A percentile compares a stretch with the other conserved stretches of the same genome.
Conservation (phyloP, 495 filamentous ascomycete species). For the Achaetomiella virescens region DNA sequence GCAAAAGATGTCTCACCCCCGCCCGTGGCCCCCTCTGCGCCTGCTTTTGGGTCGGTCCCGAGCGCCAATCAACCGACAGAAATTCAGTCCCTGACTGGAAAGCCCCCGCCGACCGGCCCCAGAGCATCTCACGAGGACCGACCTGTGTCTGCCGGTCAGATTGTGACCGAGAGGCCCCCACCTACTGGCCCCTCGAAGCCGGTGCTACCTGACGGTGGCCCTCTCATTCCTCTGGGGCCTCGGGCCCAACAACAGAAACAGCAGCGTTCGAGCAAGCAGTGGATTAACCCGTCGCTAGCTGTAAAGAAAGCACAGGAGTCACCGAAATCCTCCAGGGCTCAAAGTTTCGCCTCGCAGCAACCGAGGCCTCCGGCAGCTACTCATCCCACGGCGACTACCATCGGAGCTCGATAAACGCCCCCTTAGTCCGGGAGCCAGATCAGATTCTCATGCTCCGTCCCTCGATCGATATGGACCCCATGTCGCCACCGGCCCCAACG, state of each 20-base stretch:
- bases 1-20: constrained; percentile 56
- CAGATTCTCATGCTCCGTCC: constrained; percentile 24
- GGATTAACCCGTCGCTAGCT: constrained; percentile 51
- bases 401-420: constrained; percentile 37
- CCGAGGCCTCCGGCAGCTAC: constrained; percentile 30
- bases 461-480: constrained; percentile 31
- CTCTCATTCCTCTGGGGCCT: constrained; percentile 53
- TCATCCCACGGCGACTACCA: constrained; percentile 36
- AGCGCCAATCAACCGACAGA: constrained; percentile 36
- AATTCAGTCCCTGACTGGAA: constrained; percentile 37
- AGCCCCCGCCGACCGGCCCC: constrained; percentile 46
- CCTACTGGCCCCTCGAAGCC: constrained; percentile 45
- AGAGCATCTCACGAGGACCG: constrained; percentile 45
- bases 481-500: constrained; percentile 30
- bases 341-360: constrained; percentile 37
- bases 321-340: constrained; percentile 37
- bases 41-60: constrained; percentile 67
- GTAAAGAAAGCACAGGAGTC: constrained; percentile 38
- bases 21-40: constrained; percentile 73
- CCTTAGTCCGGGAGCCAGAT: constrained; percentile 42
- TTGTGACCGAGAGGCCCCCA: constrained; percentile 30
- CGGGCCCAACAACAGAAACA: constrained; percentile 43
- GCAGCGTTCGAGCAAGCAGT: constrained; percentile 51
- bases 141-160: constrained; percentile 29
- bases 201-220: constrained; percentile 46